Evolutionary conservation across 768 basidiomycete genomes (phyloP).

Genomic region (Coprinellus micaceus): DNA sequence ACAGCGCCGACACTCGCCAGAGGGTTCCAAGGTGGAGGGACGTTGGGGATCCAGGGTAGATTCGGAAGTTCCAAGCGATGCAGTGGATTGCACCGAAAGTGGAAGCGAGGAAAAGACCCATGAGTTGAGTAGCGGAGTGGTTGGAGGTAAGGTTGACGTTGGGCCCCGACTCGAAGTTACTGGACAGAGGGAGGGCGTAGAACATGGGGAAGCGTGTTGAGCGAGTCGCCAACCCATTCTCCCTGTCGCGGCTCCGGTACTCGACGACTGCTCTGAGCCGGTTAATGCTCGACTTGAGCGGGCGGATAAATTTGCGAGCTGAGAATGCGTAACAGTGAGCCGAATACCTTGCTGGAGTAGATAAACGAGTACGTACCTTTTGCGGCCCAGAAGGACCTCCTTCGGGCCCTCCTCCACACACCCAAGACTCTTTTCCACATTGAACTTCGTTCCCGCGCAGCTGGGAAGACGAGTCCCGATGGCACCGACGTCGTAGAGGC

Average conservation of each 20-base stretch:
- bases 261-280: not conserved
- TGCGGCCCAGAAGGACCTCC: too few relatives aligned
- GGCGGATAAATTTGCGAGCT: not conserved
- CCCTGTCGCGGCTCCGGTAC: not conserved
- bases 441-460: too few relatives aligned
- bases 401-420: too few relatives aligned
- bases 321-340: too few relatives aligned
- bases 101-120: constrained; percentile 5
- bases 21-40: too few relatives aligned
- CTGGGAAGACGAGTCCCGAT: too few relatives aligned
- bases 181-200: not conserved
- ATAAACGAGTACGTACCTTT: too few relatives aligned
- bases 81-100: constrained; percentile 21
- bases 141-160: not conserved
- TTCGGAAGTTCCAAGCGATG: constrained; percentile 16
- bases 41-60: constrained; percentile 16
- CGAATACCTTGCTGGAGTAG: too few relatives aligned
- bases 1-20: constrained; percentile 17
- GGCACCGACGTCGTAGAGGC: too few relatives aligned
- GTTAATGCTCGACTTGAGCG: not conserved
- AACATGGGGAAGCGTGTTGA: not conserved
- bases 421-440: too few relatives aligned
- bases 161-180: not conserved
- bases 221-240: not conserved
- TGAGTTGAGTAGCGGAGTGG: not conserved